A percentile compares a stretch with the other conserved stretches of the same genome.
These are phyloP conservation scores for Biscogniauxia marginata DNA, from an alignment of 2,329 filamentous ascomycete species.

Conservation along the genomic window DNA sequence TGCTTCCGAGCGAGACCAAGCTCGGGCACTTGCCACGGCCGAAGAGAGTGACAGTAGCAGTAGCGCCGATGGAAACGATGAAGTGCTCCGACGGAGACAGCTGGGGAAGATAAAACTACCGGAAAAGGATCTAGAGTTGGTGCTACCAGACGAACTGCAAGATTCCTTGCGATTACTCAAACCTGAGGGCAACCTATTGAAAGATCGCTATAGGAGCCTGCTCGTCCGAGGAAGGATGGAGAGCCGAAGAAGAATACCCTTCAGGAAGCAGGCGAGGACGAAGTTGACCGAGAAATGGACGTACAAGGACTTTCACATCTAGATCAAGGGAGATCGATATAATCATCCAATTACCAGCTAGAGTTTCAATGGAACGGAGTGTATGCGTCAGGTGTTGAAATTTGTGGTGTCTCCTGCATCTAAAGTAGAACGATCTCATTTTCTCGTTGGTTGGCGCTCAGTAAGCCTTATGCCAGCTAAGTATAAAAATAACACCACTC, in stretches of 20 bases:
- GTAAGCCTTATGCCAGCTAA: neutral
- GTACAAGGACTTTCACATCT: slow-evolving; percentile 85
- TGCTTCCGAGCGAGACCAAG: slow-evolving; percentile 56
- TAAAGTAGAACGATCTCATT: too few species aligned
- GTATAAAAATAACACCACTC: neutral
- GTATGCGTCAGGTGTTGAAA: too few species aligned
- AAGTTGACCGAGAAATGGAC: slow-evolving; percentile 94
- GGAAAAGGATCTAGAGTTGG: slow-evolving; percentile 75
- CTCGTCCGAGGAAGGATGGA: slow-evolving; percentile 89
- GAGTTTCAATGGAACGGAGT: too few species aligned
- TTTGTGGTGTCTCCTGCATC: too few species aligned
- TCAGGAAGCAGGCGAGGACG: slow-evolving; percentile 77
- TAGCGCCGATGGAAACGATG: slow-evolving; percentile 54
- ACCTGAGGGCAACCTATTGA: slow-evolving; percentile 92
- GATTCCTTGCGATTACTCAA: slow-evolving; percentile 79
- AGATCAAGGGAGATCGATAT: slow-evolving; percentile 1
- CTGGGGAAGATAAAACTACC: slow-evolving; percentile 74
- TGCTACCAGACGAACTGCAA: slow-evolving; percentile 80
- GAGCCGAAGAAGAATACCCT: slow-evolving; percentile 72
- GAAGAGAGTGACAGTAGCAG: slow-evolving; percentile 50
- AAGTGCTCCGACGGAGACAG: slow-evolving; percentile 65
- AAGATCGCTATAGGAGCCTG: slow-evolving; percentile 87
- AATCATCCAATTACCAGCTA: too few species aligned
- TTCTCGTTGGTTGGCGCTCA: neutral
- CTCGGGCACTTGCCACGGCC: slow-evolving; percentile 42